Evolutionary conservation across 805 yeast genomes (phyloP).

Genomic region (Candida michaelii): DNA sequence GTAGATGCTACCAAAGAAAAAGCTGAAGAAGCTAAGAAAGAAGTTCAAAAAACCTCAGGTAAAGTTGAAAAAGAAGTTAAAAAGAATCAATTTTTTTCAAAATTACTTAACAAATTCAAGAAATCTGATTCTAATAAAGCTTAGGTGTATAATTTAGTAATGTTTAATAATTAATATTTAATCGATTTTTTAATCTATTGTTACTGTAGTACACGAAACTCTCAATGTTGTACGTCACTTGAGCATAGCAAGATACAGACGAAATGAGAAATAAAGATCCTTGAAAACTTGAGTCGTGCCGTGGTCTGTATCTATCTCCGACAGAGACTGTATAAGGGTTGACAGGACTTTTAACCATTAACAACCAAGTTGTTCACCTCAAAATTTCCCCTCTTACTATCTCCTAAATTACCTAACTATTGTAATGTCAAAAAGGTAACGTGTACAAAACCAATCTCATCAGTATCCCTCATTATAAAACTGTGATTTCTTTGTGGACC

Average conservation of each 20-base stretch:
- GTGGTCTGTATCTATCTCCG: too few species aligned
- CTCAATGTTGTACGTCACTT: too few species aligned
- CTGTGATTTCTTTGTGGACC: constrained; percentile 1
- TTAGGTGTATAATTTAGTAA: constrained; percentile 8
- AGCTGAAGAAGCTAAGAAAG: constrained; percentile 30
- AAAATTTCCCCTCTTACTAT: too few species aligned
- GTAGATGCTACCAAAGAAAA: constrained; percentile 12
- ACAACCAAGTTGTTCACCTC: too few species aligned
- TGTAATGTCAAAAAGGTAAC: neutral
- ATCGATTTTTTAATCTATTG: too few species aligned
- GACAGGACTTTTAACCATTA: too few species aligned
- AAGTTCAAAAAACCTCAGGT: constrained; percentile 24
- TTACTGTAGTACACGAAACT: too few species aligned
- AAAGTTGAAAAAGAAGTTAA: constrained; percentile 35
- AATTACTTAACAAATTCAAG: constrained; percentile 35
- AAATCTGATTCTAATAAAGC: constrained; percentile 20
- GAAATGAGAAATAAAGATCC: neutral
- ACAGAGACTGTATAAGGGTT: too few species aligned
- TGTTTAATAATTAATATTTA: constrained; percentile 6
- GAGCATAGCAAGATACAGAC: too few species aligned
- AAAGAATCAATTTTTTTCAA: constrained; percentile 39
- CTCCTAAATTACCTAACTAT: neutral
- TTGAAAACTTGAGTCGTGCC: neutral
- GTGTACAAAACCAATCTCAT: neutral
- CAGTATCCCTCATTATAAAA: neutral